Conservation (phyloP, 176 grass and related monocot species). For the Ampelocalamus luodianensis region DNA sequence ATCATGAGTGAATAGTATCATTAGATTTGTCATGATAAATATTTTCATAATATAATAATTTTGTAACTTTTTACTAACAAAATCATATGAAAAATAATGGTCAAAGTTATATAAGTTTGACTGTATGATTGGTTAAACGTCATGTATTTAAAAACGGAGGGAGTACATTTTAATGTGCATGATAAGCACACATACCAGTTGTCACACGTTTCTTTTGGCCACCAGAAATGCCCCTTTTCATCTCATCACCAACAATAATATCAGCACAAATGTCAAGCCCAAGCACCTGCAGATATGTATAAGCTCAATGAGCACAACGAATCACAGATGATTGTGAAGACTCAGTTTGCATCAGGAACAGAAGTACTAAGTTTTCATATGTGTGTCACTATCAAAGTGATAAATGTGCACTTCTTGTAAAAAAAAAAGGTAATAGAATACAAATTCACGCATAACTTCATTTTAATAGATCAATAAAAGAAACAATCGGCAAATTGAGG, state of each 20-base stretch:
- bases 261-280: slow-evolving; percentile 71
- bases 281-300: slow-evolving; percentile 49
- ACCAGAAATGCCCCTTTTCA: slow-evolving; percentile 81
- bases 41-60: too few species aligned
- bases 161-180: slow-evolving; percentile 28
- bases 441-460: neutral
- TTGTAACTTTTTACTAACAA: too few species aligned
- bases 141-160: too few species aligned
- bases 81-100: too few species aligned
- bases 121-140: too few species aligned
- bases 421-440: neutral
- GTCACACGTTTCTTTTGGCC: slow-evolving; percentile 74
- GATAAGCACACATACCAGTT: slow-evolving; percentile 55
- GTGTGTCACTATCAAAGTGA: neutral
- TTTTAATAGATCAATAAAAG: neutral
- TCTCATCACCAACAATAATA: slow-evolving; percentile 73
- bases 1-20: too few species aligned
- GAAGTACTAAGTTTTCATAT: neutral
- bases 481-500: slow-evolving; percentile 26
- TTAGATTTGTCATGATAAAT: too few species aligned
- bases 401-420: neutral
- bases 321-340: neutral
- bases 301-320: slow-evolving; percentile 32
- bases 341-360: slow-evolving; percentile 7
- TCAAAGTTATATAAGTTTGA: too few species aligned